These are phyloP conservation scores for Omphalotus olearius DNA, from an alignment of 1,284 basidiomycete species.

Conservation along the genomic window DNA sequence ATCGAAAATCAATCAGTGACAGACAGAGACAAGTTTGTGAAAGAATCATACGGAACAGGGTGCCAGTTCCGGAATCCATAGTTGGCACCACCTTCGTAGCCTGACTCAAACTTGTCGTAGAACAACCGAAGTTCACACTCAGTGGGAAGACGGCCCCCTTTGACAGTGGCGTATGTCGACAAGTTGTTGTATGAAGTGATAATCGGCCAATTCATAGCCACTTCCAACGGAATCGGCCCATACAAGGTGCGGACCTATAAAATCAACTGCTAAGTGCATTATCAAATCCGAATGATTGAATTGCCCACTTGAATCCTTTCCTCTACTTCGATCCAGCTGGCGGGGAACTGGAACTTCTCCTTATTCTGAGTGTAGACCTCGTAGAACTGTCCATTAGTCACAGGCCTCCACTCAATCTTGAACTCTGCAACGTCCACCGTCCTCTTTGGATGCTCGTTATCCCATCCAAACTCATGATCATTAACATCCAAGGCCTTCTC, in stretches of 20 bases:
- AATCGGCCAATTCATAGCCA: slow-evolving; percentile 85
- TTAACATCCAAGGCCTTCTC: slow-evolving; percentile 31
- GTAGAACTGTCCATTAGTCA: slow-evolving; percentile 81
- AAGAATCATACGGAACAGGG: slow-evolving; percentile 65
- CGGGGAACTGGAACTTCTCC: slow-evolving; percentile 37
- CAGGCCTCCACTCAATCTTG: slow-evolving; percentile 78
- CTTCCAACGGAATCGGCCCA: slow-evolving; percentile 74
- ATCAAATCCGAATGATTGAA: not conserved
- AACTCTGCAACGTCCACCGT: slow-evolving; percentile 56
- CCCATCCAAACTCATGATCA: slow-evolving; percentile 89
- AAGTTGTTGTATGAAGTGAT: slow-evolving; percentile 80
- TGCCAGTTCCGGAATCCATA: slow-evolving; percentile 93
- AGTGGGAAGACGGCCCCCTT: slow-evolving; percentile 89
- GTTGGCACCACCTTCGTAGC: slow-evolving; percentile 75
- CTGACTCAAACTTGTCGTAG: slow-evolving; percentile 63
- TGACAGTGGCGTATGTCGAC: slow-evolving; percentile 74
- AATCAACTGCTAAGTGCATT: not conserved
- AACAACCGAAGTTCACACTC: slow-evolving; percentile 86
- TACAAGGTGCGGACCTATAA: slow-evolving; percentile 79
- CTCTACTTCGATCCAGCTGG: slow-evolving; percentile 60
- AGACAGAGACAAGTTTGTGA: not conserved
- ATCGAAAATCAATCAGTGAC: not conserved
- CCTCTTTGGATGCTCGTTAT: slow-evolving; percentile 83
- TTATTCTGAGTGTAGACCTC: slow-evolving; percentile 48
- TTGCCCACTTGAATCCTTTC: slow-evolving; percentile 45